Evolutionary conservation across 108 stramenopile species (phyloP).

Genomic region (Chaetoceros tenuissimus): DNA sequence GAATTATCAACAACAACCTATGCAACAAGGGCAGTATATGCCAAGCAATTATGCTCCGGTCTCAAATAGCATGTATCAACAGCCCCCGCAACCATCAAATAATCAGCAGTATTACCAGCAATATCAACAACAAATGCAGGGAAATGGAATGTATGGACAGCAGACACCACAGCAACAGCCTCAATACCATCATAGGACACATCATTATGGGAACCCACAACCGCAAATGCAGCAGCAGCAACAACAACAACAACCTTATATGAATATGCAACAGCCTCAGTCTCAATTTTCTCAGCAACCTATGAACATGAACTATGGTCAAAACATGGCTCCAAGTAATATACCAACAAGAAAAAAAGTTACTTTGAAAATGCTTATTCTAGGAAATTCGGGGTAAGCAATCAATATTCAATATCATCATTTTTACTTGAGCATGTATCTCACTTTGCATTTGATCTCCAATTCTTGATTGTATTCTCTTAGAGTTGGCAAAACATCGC

Average conservation of each 20-base stretch:
- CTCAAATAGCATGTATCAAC: neutral
- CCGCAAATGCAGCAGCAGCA: neutral
- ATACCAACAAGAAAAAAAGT: constrained; percentile 56
- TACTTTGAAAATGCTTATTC: constrained; percentile 90
- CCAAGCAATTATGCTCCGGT: neutral
- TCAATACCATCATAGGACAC: neutral
- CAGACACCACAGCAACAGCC: neutral
- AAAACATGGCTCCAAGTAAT: neutral
- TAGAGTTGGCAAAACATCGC: constrained; percentile 96
- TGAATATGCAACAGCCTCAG: too few relatives aligned
- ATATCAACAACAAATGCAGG: neutral
- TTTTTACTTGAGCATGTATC: neutral
- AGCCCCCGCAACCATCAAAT: neutral
- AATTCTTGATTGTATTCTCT: neutral
- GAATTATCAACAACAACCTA: neutral
- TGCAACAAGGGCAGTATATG: neutral
- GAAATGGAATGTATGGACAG: too few relatives aligned
- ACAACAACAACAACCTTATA: too few relatives aligned
- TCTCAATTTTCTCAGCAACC: neutral
- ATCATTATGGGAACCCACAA: neutral
- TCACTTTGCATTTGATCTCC: neutral
- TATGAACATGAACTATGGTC: neutral
- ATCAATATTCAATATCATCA: too few relatives aligned
- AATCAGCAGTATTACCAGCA: neutral
- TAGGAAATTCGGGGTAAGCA: constrained; percentile 89